These are phyloP conservation scores for Euphorbia celastroides DNA, from an alignment of 441 rosid species.

Conservation along the genomic window DNA sequence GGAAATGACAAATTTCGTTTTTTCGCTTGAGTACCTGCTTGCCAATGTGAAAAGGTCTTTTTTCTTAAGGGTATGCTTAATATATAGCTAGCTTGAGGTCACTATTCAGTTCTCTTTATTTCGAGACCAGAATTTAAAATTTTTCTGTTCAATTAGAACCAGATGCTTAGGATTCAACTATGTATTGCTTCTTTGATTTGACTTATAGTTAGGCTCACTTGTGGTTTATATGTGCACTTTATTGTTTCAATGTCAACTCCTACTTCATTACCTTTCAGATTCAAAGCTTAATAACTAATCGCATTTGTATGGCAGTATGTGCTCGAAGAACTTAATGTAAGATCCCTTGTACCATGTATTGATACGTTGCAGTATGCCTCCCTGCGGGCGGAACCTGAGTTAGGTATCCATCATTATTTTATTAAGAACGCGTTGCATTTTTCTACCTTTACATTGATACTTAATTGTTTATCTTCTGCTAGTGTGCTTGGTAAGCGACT, in stretches of 20 bases:
- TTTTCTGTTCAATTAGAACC: neutral
- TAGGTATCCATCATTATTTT: conserved; percentile 45
- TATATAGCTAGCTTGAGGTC: neutral
- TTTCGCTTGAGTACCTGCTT: neutral
- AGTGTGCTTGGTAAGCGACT: conserved; percentile 89
- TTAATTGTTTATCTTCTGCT: conserved; percentile 21
- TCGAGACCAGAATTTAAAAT: neutral
- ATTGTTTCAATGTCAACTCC: neutral
- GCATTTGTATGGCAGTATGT: conserved; percentile 60
- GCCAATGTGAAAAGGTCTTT: neutral
- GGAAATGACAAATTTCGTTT: neutral
- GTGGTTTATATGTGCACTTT: neutral
- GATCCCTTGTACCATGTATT: conserved; percentile 69
- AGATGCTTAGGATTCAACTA: neutral
- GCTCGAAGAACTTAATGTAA: conserved; percentile 84
- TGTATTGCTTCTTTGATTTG: neutral
- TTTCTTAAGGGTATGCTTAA: neutral
- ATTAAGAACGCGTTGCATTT: neutral
- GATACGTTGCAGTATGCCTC: conserved; percentile 83
- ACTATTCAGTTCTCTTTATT: neutral
- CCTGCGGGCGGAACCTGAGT: conserved; percentile 93
- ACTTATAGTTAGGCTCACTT: neutral
- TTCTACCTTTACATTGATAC: conserved; percentile 3
- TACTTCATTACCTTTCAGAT: neutral
- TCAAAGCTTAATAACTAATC: conserved; percentile 5